Evolutionary conservation across 805 yeast genomes (phyloP).

Genomic region (Yarrowia phangngaensis): DNA sequence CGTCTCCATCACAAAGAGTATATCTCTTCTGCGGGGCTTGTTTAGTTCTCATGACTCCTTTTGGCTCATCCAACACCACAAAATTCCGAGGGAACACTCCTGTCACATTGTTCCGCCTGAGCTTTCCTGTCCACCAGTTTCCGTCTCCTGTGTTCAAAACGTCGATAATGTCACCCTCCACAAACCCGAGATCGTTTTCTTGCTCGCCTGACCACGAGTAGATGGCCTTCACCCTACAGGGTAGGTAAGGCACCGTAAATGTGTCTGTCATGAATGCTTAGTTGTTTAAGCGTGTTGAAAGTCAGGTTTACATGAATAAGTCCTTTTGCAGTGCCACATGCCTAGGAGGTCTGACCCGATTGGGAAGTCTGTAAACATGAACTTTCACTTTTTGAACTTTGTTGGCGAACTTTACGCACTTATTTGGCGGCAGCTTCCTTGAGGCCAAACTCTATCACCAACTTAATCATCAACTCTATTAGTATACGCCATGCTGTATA

Average conservation of each 20-base stretch:
- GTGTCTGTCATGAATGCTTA: slow-evolving; percentile 12
- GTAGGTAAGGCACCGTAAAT: slow-evolving; percentile 39
- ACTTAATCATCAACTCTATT: too few relatives aligned
- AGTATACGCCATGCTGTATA: too few relatives aligned
- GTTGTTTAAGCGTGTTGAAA: neutral
- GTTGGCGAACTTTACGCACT: too few relatives aligned
- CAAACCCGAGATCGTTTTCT: slow-evolving; percentile 80
- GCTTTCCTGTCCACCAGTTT: slow-evolving; percentile 85
- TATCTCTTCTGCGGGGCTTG: slow-evolving; percentile 11
- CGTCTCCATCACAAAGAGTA: slow-evolving; percentile 17
- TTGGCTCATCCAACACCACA: slow-evolving; percentile 44
- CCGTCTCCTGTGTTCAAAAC: slow-evolving; percentile 79
- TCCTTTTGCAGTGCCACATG: too few relatives aligned
- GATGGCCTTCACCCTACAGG: slow-evolving; percentile 73
- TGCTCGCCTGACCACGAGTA: slow-evolving; percentile 95
- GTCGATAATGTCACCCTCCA: slow-evolving; percentile 89
- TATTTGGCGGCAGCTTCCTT: too few relatives aligned
- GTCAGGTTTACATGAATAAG: too few relatives aligned
- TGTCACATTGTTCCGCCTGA: slow-evolving; percentile 71
- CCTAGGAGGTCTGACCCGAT: too few relatives aligned
- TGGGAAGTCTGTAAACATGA: too few relatives aligned
- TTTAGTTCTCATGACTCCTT: neutral
- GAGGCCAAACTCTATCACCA: too few relatives aligned
- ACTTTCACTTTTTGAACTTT: too few relatives aligned
- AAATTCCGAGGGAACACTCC: slow-evolving; percentile 89